Evolutionary conservation across 2,329 filamentous ascomycete species (phyloP).

Genomic region (Beauveria medogensis): DNA sequence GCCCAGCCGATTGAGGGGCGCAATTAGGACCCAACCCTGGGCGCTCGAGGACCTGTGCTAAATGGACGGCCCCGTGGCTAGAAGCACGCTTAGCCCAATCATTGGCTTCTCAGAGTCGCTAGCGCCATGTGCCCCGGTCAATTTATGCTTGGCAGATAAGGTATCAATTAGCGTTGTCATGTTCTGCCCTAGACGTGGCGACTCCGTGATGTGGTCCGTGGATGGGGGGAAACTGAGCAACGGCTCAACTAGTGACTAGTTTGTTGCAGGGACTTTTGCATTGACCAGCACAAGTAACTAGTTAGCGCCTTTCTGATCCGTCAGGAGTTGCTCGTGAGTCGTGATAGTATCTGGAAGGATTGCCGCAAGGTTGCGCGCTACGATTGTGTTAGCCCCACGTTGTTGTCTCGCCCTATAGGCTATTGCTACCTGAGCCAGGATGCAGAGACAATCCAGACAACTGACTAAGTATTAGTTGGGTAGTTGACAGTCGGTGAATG

Average conservation of each 20-base stretch:
- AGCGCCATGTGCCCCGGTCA: neutral
- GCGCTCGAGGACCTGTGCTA: neutral
- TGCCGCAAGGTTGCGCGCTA: neutral
- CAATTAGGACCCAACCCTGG: neutral
- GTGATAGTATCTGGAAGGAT: neutral
- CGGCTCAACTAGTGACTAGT: neutral
- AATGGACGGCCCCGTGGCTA: neutral
- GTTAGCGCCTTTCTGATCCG: neutral
- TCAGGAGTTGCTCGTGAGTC: neutral
- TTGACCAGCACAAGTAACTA: neutral
- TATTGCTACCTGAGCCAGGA: neutral
- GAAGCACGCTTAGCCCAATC: neutral
- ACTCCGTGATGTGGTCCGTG: neutral
- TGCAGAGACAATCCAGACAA: neutral
- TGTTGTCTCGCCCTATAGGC: neutral
- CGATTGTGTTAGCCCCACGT: neutral
- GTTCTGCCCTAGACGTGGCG: neutral
- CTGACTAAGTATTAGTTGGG: neutral
- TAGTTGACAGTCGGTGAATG: neutral
- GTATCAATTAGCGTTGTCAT: conserved; percentile 1
- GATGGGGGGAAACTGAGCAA: neutral
- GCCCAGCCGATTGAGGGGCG: neutral
- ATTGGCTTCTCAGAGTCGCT: neutral
- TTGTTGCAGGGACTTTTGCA: conserved; percentile 6
- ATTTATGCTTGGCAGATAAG: conserved; percentile 13